Percentiles rank a stretch among this genome's conserved stretches.
These are phyloP conservation scores for Eremothecium coryli DNA, from an alignment of 1,139 yeast species.

Conservation along the genomic window DNA sequence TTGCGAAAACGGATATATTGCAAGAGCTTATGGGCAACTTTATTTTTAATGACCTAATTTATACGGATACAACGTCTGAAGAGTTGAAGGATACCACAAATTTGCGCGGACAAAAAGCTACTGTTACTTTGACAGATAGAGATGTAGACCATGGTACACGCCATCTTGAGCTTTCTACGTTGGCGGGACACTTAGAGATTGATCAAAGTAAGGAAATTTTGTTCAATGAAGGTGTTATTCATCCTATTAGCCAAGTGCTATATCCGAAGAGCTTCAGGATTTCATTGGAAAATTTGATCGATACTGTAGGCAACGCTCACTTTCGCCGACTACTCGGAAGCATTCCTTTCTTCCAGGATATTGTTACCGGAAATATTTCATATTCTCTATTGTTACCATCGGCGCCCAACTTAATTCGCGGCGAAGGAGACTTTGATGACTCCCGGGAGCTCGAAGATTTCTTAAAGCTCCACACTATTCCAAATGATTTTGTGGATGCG, in stretches of 20 bases:
- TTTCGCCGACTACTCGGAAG: constrained; percentile 43
- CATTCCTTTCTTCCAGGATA: constrained; percentile 21
- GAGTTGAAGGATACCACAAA: constrained; percentile 29
- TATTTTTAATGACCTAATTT: constrained; percentile 55
- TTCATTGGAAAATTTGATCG: constrained; percentile 47
- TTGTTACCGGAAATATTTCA: constrained; percentile 16
- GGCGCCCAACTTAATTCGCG: constrained; percentile 44
- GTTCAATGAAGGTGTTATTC: constrained; percentile 80
- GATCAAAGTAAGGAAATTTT: constrained; percentile 54
- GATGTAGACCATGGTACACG: constrained; percentile 6
- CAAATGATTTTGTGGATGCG: constrained; percentile 39
- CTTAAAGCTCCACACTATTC: constrained; percentile 61
- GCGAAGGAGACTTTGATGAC: constrained; percentile 25
- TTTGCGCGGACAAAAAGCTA: constrained; percentile 32
- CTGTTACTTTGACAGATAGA: constrained; percentile 12
- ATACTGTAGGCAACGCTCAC: constrained; percentile 37
- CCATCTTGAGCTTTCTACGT: constrained; percentile 17
- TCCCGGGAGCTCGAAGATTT: constrained; percentile 41
- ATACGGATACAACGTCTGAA: constrained; percentile 46
- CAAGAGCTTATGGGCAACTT: constrained; percentile 45
- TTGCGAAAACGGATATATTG: constrained; percentile 43
- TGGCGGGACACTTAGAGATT: constrained; percentile 27
- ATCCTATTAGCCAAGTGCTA: constrained; percentile 48
- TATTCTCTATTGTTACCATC: constrained; percentile 74
- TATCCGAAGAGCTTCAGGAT: constrained; percentile 53